Evolutionary conservation across 2,329 filamentous ascomycete genomes (phyloP).

Genomic region (Sporothrix inflata): DNA sequence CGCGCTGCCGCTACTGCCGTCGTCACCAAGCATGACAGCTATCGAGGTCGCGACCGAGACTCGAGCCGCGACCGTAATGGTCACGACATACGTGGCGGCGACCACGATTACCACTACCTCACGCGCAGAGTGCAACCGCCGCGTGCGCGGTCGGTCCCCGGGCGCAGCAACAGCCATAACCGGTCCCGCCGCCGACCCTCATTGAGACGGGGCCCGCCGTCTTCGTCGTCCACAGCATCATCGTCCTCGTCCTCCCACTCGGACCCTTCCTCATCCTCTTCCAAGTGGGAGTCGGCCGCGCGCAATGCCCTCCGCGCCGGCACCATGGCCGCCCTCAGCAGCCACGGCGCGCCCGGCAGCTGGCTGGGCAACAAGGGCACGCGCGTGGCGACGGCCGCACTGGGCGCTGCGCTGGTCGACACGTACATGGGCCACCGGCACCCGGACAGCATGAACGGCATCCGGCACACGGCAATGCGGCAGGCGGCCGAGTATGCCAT

Average conservation of each 20-base stretch:
- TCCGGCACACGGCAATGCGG: slow-evolving; percentile 38
- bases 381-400: slow-evolving; percentile 37
- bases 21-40: neutral
- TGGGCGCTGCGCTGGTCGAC: slow-evolving; percentile 39
- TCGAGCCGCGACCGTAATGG: neutral
- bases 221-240: neutral
- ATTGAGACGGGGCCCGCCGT: neutral
- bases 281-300: slow-evolving; percentile 32
- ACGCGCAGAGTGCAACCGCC: neutral
- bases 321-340: slow-evolving; percentile 35
- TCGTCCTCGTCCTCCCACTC: neutral
- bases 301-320: slow-evolving; percentile 38
- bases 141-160: neutral
- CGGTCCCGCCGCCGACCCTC: neutral
- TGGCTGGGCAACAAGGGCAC: slow-evolving; percentile 38
- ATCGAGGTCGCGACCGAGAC: neutral
- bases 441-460: slow-evolving; percentile 35
- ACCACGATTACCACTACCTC: neutral
- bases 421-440: slow-evolving; percentile 35
- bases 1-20: neutral
- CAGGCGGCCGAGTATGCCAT: slow-evolving; percentile 37
- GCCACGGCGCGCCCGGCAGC: slow-evolving; percentile 32
- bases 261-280: neutral
- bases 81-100: neutral
- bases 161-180: neutral